Evolutionary conservation across 2,329 filamentous ascomycete genomes (phyloP).

Genomic region (Phialocephala subalpina): DNA sequence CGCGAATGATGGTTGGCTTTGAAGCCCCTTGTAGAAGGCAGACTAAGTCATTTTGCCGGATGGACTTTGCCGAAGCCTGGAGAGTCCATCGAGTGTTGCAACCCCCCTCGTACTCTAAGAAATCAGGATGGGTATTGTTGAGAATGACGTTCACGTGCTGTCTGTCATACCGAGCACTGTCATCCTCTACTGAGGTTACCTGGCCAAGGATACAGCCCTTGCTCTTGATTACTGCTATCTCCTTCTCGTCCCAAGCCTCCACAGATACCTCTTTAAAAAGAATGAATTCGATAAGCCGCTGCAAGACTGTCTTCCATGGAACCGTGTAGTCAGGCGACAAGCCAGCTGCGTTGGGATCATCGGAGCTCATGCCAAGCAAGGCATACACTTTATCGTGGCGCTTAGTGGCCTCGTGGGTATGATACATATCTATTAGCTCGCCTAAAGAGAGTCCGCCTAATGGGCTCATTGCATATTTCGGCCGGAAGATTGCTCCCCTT

Average conservation of each 20-base stretch:
- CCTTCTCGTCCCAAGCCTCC: conserved; percentile 15
- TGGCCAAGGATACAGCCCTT: conserved; percentile 26
- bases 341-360: conserved; percentile 21
- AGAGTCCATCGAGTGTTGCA: conserved; percentile 13
- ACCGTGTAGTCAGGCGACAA: conserved; percentile 26
- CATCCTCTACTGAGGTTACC: conserved; percentile 11
- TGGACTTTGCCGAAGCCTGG: conserved; percentile 21
- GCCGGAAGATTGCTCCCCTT: conserved; percentile 17
- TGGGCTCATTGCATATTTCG: conserved; percentile 13
- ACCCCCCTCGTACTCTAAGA: too few species aligned
- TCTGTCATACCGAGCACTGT: conserved; percentile 7
- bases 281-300: conserved; percentile 26
- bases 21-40: conserved; percentile 27
- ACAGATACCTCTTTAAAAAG: conserved; percentile 21
- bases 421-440: conserved; percentile 32
- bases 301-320: conserved; percentile 25
- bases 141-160: conserved; percentile 15
- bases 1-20: conserved; percentile 22
- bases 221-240: conserved; percentile 26
- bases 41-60: conserved; percentile 21
- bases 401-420: conserved; percentile 26
- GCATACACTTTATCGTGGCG: conserved; percentile 30
- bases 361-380: conserved; percentile 32
- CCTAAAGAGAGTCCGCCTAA: conserved; percentile 13
- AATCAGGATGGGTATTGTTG: not conserved